Conservation (phyloP, 768 basidiomycete genomes). For the Boletus insuetus region DNA sequence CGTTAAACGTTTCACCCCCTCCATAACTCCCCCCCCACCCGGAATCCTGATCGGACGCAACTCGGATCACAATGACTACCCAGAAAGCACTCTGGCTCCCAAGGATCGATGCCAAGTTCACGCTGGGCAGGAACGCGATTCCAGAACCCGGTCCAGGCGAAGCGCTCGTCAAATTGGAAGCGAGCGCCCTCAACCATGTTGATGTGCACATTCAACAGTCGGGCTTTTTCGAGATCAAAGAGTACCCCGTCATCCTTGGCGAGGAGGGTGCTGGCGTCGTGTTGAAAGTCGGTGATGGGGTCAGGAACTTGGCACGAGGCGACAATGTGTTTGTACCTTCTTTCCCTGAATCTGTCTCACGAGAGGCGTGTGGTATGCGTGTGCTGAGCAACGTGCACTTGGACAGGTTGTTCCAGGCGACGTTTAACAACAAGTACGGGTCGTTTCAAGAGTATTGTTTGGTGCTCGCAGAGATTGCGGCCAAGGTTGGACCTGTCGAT, state of each 20-base stretch:
- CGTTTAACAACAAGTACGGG: conserved; percentile 2
- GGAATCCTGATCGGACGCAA: no score
- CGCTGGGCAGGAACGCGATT: conserved; percentile 14
- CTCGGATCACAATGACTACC: background rate
- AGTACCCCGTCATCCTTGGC: conserved; percentile 36
- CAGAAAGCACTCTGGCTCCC: conserved; percentile 18
- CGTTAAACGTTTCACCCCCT: no score
- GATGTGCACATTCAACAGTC: conserved; percentile 24
- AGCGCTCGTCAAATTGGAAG: conserved; percentile 39
- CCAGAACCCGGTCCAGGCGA: conserved; percentile 39
- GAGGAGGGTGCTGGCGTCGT: conserved; percentile 38
- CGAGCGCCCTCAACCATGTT: conserved; percentile 43
- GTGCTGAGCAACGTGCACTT: background rate
- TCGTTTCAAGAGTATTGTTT: conserved; percentile 27
- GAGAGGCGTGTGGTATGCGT: no score
- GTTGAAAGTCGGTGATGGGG: conserved; percentile 35
- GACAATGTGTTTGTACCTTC: conserved; percentile 22
- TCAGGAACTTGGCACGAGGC: conserved; percentile 32
- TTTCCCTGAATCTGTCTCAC: background rate
- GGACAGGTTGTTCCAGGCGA: conserved; percentile 6
- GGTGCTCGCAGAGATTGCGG: conserved; percentile 9
- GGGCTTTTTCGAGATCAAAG: conserved; percentile 18
- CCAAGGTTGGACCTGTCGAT: conserved; percentile 2
- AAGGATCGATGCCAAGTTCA: conserved; percentile 3
- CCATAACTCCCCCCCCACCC: no score